Evolutionary conservation across 2,329 filamentous ascomycete genomes (phyloP), one percentile per base, ranked within the genome.

Genomic region (Penicillium hordei): DNA sequence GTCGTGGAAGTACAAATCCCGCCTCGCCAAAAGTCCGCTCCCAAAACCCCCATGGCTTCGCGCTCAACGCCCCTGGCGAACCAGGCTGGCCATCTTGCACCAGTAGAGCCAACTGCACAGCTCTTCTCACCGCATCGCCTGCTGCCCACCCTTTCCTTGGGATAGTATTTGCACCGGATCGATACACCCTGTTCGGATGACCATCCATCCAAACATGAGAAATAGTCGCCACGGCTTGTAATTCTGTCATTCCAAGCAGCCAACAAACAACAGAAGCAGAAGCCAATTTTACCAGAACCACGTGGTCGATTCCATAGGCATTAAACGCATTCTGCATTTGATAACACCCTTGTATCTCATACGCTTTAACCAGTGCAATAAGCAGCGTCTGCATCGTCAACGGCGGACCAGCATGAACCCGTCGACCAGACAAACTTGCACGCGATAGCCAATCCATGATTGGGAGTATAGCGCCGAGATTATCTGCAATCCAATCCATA

Each of bases 101-200:
- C 0, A 78, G 59, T 2, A 73, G 56, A 1, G 70, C 70, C 13
- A 78, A 61, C 25, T 78, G 73, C 5, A 78, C 72, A 8, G 75
- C 77, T 29, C 74, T 68, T 63, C 73, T 75, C 34, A 72, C 72
- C 1, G 77, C 75, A 61, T 78, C 74, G 1, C 74, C 77, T 0
- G 69, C 76, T 2, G 76, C 75, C 77, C 77, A 79, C 0, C 76
- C 77, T 60, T 79, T 79, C 0, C 76, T 67, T 1, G 75, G 70
- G 1, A 68, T 68, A 0, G 76, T 68, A 52, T 78, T 78, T 5
- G 65, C 58, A 0, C 63, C 64, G 34, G 70, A 66, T 1, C 76
- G 68, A 48, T 70, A 79, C 1, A 68, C 58, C 7, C 76, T 69
- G 5, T 70, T 66, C 2, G 76, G 71, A 36, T 72, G 67, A 4